Evolutionary conservation across 176 grass and related monocot species (phyloP).

Genomic region (Musa troglodytarum): DNA sequence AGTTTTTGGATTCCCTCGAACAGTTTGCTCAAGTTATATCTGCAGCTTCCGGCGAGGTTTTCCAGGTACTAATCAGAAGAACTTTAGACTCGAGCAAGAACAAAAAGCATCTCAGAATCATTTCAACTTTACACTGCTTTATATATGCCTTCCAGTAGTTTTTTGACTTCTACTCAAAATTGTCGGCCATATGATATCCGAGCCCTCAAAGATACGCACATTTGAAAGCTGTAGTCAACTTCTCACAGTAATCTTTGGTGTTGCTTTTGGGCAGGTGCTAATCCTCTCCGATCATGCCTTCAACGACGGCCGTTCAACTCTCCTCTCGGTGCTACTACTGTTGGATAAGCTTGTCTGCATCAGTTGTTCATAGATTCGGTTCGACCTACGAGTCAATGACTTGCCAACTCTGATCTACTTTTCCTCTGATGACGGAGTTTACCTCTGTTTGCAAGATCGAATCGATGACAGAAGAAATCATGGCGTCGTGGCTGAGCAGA

Average conservation of each 20-base stretch:
- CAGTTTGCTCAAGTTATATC: no score
- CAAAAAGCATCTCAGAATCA: background rate
- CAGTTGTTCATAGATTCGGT: no score
- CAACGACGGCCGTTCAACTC: background rate
- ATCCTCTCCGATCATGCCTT: background rate
- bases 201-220: no score
- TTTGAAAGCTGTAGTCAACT: no score
- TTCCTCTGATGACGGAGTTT: background rate
- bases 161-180: background rate
- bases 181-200: background rate
- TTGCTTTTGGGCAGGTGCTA: background rate
- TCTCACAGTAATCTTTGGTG: background rate
- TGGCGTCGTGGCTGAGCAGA: no score
- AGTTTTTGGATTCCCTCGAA: no score
- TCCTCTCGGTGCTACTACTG: background rate
- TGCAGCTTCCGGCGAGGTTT: no score
- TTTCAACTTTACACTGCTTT: background rate
- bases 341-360: background rate
- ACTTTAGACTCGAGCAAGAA: no score
- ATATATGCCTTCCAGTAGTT: background rate
- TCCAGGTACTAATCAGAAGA: no score
- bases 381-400: background rate
- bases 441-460: no score
- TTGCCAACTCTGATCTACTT: background rate
- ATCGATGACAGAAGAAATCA: no score